Evolutionary conservation across 139 green algal genomes (phyloP), one percentile per base, ranked within the genome.

Genomic region (Gonium pectorale): DNA sequence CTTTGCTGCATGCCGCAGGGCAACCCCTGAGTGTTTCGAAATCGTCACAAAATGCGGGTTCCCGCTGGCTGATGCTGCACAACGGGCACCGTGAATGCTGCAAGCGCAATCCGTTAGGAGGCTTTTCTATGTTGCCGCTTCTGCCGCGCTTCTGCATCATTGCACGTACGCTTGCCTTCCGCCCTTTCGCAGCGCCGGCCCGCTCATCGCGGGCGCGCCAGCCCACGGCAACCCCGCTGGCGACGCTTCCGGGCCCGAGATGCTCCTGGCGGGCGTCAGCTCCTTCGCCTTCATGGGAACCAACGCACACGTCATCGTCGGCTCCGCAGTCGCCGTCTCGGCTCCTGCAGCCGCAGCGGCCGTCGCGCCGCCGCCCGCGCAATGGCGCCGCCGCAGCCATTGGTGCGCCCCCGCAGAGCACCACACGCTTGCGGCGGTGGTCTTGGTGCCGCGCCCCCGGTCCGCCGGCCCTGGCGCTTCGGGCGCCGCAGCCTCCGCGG

Each of bases 271-370:
- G 8, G 83, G 87, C 59, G 79, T 89, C 21, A 89, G 80, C 66
- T 87, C 85, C 0, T 95, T 95, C 86, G 92, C 92, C 22, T 95
- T 91, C 87, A 92, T 93, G 90, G 90, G 90, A 43, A 93, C 90
- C 43, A 93, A 93, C 56, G 90, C 90, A 0, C 83, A 91, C 44
- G 62, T 83, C 17, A 31, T 92, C 4, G 49, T 83, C 43, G n/a
- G 11, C 35, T n/a, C 35, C 41, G 27, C 67, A n/a, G 38, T 41
- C 60, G 31, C 40, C 37, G n/a, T 24, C 22, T 5, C 49, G 21
- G 21, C 44, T 26, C n/a, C 3, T 26, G 8, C 49, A 8, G 27
- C 38, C 40, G 3, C 73, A 24, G 22, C 52, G 27, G 17, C 35
- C 35, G 19, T 40, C 72, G 35, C 26, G 21, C 72, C 35, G 37